Conservation (phyloP, 495 filamentous ascomycete species). For the Xylaria scruposa region DNA sequence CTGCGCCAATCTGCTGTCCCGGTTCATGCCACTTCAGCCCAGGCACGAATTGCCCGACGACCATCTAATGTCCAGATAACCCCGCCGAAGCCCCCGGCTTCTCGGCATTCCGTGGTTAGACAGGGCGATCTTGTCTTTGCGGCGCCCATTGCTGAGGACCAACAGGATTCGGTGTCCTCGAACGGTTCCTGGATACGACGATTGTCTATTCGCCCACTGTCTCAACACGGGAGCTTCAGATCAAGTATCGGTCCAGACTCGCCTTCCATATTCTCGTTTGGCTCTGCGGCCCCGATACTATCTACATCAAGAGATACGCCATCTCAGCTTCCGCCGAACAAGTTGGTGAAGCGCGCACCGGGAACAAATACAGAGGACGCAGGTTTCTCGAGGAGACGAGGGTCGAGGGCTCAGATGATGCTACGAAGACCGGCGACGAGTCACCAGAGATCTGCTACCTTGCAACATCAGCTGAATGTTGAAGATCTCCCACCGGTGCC, state of each 20-base stretch:
- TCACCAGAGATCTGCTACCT: slow-evolving; percentile 79
- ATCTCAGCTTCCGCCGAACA: slow-evolving; percentile 69
- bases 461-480: slow-evolving; percentile 57
- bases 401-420: slow-evolving; percentile 61
- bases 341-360: slow-evolving; percentile 82
- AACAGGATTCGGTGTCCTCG: slow-evolving; percentile 59
- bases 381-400: slow-evolving; percentile 42
- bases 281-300: slow-evolving; percentile 71
- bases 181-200: slow-evolving; percentile 78
- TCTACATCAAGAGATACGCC: slow-evolving; percentile 45
- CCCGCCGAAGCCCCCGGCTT: slow-evolving; percentile 37
- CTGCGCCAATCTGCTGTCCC: slow-evolving; percentile 29
- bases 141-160: slow-evolving; percentile 45
- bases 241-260: slow-evolving; percentile 72
- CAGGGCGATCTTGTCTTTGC: slow-evolving; percentile 42
- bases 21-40: slow-evolving; percentile 37
- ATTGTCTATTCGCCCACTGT: slow-evolving; percentile 73
- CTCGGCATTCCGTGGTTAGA: slow-evolving; percentile 56
- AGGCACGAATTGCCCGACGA: slow-evolving; percentile 39
- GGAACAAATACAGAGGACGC: slow-evolving; percentile 61
- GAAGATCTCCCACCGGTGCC: slow-evolving; percentile 35
- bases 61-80: slow-evolving; percentile 45
- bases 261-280: slow-evolving; percentile 74
- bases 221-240: slow-evolving; percentile 70
- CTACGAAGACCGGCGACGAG: slow-evolving; percentile 84